Evolutionary conservation across 2,329 filamentous ascomycete species (phyloP).

Genomic region (Lomentospora prolificans): DNA sequence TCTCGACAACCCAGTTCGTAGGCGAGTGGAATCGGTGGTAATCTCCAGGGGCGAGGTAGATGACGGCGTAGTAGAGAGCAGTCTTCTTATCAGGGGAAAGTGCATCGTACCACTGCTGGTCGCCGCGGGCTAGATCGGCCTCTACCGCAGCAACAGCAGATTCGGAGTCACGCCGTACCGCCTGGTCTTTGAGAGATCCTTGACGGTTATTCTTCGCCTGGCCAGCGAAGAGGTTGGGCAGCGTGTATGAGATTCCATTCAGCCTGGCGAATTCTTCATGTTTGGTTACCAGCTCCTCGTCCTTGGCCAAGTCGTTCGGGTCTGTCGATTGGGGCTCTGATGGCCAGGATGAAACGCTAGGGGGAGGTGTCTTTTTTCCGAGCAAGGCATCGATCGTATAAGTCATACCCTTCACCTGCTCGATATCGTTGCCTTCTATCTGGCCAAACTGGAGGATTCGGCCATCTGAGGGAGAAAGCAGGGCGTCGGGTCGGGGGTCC

Average conservation of each 20-base stretch:
- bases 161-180: conserved; percentile 49
- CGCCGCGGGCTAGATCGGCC: conserved; percentile 69
- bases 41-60: conserved; percentile 94
- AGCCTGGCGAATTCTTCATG: conserved; percentile 90
- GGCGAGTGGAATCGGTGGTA: conserved; percentile 98
- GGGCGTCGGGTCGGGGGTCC: conserved; percentile 67
- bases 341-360: conserved; percentile 37
- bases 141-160: conserved; percentile 75
- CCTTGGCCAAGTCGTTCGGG: conserved; percentile 24
- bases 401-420: conserved; percentile 98
- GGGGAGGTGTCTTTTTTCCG: conserved; percentile 51
- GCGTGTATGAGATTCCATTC: conserved; percentile 91
- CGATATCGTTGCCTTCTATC: conserved; percentile 88
- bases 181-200: conserved; percentile 60
- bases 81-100: conserved; percentile 53
- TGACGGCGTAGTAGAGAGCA: conserved; percentile 82
- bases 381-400: conserved; percentile 91
- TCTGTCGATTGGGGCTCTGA: conserved; percentile 11
- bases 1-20: conserved; percentile 88
- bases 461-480: conserved; percentile 85
- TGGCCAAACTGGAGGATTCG: conserved; percentile 84
- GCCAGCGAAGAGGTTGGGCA: conserved; percentile 83
- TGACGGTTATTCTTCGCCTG: conserved; percentile 32
- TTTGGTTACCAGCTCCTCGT: conserved; percentile 60
- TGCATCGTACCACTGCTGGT: conserved; percentile 61